phyloP scores from a whole-genome alignment of 352 stramenopile genomes.

The Plasmopara viticola region DNA sequence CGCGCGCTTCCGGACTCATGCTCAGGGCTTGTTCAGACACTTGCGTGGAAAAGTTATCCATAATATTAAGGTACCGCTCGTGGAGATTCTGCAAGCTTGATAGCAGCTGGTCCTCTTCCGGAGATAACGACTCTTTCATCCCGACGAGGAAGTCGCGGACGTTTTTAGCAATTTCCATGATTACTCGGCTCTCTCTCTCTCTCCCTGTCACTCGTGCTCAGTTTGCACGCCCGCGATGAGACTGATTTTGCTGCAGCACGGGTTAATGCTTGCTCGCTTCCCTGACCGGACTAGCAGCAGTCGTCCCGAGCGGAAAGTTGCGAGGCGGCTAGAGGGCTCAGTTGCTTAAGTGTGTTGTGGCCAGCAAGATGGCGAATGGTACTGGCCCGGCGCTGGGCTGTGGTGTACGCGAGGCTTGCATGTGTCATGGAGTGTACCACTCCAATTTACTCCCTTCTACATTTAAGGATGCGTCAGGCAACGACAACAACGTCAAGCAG shows the following conservation, averaged over 20 bases:
- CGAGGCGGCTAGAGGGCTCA: slow-evolving; percentile 9
- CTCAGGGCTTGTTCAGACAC: slow-evolving; percentile 49
- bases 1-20: slow-evolving; percentile 68
- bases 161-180: slow-evolving; percentile 79
- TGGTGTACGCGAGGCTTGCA: slow-evolving; percentile 6
- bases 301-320: slow-evolving; percentile 12
- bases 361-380: slow-evolving; percentile 43
- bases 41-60: slow-evolving; percentile 57
- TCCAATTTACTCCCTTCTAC: slow-evolving; percentile 28
- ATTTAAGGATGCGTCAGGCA: slow-evolving; percentile 23
- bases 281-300: slow-evolving; percentile 16
- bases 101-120: slow-evolving; percentile 63
- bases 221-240: slow-evolving; percentile 5
- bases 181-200: slow-evolving; percentile 13
- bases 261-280: slow-evolving; percentile 16
- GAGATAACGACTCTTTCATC: slow-evolving; percentile 67
- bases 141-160: slow-evolving; percentile 75
- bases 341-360: slow-evolving; percentile 27
- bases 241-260: slow-evolving; percentile 4
- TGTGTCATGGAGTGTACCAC: slow-evolving; percentile 20
- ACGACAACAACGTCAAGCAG: slow-evolving; percentile 24
- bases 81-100: slow-evolving; percentile 59
- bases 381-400: slow-evolving; percentile 27
- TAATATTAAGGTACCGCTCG: slow-evolving; percentile 61
- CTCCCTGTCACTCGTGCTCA: slow-evolving; percentile 18